Evolutionary conservation across 345 rosid genomes (phyloP), one percentile per base, ranked within the genome.

Genomic region (Rubroshorea leprosula): DNA sequence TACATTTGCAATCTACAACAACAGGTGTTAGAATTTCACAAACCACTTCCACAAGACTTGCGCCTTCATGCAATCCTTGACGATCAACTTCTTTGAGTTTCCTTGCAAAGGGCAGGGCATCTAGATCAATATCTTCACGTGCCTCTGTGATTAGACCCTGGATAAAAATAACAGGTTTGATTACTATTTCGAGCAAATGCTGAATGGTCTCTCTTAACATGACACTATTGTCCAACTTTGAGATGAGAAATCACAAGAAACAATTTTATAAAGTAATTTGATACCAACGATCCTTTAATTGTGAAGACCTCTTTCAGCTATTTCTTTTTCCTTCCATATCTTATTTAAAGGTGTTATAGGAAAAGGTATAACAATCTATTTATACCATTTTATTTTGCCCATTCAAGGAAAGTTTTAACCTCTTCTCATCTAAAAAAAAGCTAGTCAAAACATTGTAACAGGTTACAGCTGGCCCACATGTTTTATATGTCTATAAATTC

Each of bases 101-200:
- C 75, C 89, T 73, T 56, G 96, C 99, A 83, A 92, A 89, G 61
- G 91, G 89, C 73, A 25, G 72, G 53, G 93, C 96, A 48, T 86
- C 89, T 57, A 80, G 83, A 73, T 86, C 99, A 66, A 83, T 73
- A 71, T 77, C 61, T 51, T 78, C 73, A 26, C 99, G 95, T 10
- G 78, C 91, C 58, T 92, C 96, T 0, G 99, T 89, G 55, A 92
- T 84, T 61, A 92, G 86, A 52, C 98, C 97, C 98, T 92, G 70
- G 57, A 63, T 29, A 53, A 54, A 57, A 68, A 58, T 58, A 76
- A 72, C 31, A 62, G 45, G 59, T 45, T 59, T 24, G n/a, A 43
- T 52, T 62, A 51, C 16, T n/a, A n/a, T n/a, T n/a, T n/a, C n/a
- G n/a, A n/a, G n/a, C n/a, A n/a, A n/a, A n/a, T n/a, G n/a, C n/a